Evolutionary conservation across 768 basidiomycete genomes (phyloP).

Genomic region (Termitomyces sp.): DNA sequence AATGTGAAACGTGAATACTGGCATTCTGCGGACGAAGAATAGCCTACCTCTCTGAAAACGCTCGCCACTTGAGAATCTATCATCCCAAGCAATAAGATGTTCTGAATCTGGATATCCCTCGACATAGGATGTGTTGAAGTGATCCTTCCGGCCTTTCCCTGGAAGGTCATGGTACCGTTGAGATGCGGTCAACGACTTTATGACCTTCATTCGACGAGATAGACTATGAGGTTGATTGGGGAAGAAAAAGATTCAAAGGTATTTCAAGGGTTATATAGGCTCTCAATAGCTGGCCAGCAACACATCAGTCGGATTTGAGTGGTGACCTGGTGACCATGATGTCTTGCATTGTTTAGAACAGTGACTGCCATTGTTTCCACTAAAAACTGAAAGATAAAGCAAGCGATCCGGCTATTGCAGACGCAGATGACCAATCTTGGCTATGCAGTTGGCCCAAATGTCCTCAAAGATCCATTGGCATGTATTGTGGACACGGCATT

Average conservation of each 20-base stretch:
- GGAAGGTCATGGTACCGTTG: not conserved
- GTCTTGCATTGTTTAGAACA: not conserved
- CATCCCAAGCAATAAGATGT: constrained; percentile 4
- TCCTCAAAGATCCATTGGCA: not conserved
- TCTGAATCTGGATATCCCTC: constrained; percentile 1
- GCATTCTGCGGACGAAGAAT: not conserved
- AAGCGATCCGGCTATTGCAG: not conserved
- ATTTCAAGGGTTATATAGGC: not conserved
- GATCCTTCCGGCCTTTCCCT: not conserved
- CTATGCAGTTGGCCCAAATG: not conserved
- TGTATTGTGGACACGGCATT: not conserved
- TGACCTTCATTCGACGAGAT: not conserved
- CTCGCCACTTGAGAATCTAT: not conserved
- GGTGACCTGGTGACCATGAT: not conserved
- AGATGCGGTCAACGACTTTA: not conserved
- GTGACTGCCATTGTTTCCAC: not conserved
- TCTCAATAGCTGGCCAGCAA: not conserved
- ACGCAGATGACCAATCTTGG: not conserved
- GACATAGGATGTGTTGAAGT: not conserved
- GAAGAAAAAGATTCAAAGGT: not conserved
- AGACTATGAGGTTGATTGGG: not conserved
- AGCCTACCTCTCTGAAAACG: constrained; percentile 2
- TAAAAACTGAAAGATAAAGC: not conserved
- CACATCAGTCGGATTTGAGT: not conserved
- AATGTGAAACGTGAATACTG: not conserved